Conservation (phyloP, 768 basidiomycete species). For the Rhodosporidiobolus sp. region DNA sequence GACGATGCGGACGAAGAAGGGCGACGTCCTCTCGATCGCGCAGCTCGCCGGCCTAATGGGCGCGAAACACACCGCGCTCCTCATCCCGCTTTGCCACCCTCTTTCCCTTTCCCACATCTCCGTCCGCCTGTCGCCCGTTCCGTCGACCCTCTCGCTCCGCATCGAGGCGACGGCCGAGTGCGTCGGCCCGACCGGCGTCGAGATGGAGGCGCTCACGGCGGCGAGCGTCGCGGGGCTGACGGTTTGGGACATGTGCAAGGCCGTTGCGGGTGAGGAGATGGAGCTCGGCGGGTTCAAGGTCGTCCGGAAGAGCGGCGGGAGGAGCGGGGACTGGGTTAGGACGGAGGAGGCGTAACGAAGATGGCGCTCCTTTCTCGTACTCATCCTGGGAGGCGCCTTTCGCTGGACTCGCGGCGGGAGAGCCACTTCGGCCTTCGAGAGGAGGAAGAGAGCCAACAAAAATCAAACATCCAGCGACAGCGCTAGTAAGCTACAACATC, state of each 20-base stretch:
- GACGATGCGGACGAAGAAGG: constrained; percentile 43
- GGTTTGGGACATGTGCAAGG: constrained; percentile 92
- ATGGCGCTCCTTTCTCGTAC: too few species aligned
- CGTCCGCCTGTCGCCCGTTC: constrained; percentile 58
- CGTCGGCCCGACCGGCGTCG: constrained; percentile 78
- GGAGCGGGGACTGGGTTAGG: constrained; percentile 64
- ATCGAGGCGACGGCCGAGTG: constrained; percentile 65
- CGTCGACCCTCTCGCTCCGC: constrained; percentile 31
- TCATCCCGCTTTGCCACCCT: constrained; percentile 86
- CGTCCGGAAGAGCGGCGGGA: constrained; percentile 67
- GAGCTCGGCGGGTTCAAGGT: constrained; percentile 66
- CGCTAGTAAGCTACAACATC: too few species aligned
- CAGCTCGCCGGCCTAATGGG: constrained; percentile 86
- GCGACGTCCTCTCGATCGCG: constrained; percentile 48
- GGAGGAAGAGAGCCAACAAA: too few species aligned
- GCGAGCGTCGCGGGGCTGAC: constrained; percentile 74
- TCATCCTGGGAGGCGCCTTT: too few species aligned
- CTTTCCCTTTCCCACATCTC: constrained; percentile 68
- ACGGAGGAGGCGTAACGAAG: not conserved
- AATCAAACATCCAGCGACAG: too few species aligned
- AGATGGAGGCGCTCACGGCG: constrained; percentile 90
- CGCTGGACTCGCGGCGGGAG: too few species aligned
- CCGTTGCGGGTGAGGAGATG: constrained; percentile 84
- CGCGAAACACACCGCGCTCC: constrained; percentile 72
- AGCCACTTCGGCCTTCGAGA: too few species aligned